A percentile compares a stretch with the other conserved stretches of the same genome.
phyloP scores from a whole-genome alignment of 352 stramenopile genomes.

The Phytophthora megakarya region DNA sequence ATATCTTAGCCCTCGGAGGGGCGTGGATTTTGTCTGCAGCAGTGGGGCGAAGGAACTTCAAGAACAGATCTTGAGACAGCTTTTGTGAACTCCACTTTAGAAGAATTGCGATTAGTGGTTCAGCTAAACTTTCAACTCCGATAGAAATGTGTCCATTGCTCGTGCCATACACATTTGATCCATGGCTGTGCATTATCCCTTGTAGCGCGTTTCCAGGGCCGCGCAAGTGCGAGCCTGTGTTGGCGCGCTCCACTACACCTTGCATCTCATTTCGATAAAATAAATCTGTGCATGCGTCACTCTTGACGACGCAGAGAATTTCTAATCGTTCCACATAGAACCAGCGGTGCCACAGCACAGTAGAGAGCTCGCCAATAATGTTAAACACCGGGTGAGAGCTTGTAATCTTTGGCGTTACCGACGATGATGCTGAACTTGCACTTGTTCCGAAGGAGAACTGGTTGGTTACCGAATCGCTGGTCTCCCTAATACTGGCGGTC shows the following conservation, averaged over 20 bases:
- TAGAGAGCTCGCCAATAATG: conserved; percentile 86
- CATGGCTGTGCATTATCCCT: conserved; percentile 42
- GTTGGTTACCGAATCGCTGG: conserved; percentile 49
- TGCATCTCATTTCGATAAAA: conserved; percentile 69
- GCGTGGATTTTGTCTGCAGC: conserved; percentile 30
- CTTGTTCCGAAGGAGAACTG: conserved; percentile 78
- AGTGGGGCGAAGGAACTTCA: conserved; percentile 69
- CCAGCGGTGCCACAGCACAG: conserved; percentile 90
- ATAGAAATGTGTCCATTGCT: conserved; percentile 37
- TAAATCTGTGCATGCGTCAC: conserved; percentile 57
- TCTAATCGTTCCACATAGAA: conserved; percentile 91
- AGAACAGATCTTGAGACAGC: conserved; percentile 78
- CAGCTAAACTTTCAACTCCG: conserved; percentile 60
- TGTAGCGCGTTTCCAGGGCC: conserved; percentile 28
- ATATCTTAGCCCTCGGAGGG: conserved; percentile 27
- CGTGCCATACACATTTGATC: conserved; percentile 41
- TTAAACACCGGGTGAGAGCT: conserved; percentile 88
- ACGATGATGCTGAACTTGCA: conserved; percentile 34
- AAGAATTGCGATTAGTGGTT: conserved; percentile 61
- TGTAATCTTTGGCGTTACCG: conserved; percentile 38
- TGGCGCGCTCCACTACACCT: conserved; percentile 36
- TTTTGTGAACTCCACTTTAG: conserved; percentile 81
- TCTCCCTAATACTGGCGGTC: conserved; percentile 48
- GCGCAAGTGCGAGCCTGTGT: conserved; percentile 30
- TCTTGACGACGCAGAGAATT: conserved; percentile 74